phyloP scores from a whole-genome alignment of 2,329 filamentous ascomycete species.

The Ophiocordyceps camponoti-leonardi region DNA sequence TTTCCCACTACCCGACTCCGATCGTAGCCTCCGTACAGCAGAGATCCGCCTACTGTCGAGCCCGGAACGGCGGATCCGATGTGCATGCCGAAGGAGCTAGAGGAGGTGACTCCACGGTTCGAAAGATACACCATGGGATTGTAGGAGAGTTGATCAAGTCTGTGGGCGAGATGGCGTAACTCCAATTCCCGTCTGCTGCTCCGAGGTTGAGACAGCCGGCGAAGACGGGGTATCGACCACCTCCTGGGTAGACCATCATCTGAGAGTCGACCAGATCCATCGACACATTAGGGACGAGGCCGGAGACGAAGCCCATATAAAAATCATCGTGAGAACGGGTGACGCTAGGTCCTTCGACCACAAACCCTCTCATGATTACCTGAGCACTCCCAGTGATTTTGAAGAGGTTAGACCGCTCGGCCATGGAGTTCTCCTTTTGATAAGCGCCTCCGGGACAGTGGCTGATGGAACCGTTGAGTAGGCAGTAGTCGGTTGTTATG shows the following conservation, averaged over 20 bases:
- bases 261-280: slow-evolving; percentile 7
- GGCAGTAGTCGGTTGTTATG: neutral
- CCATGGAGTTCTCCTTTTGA: no score
- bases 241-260: slow-evolving; percentile 12
- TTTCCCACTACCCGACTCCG: slow-evolving; percentile 19
- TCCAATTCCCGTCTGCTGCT: slow-evolving; percentile 10
- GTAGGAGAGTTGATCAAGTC: neutral
- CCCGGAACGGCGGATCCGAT: slow-evolving; percentile 15
- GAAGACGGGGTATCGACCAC: slow-evolving; percentile 12
- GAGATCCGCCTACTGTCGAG: slow-evolving; percentile 13
- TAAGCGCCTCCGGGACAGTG: neutral
- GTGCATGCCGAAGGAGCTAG: slow-evolving; percentile 24
- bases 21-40: slow-evolving; percentile 23
- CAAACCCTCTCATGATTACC: neutral
- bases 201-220: slow-evolving; percentile 15
- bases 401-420: no score
- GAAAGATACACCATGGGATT: slow-evolving; percentile 9
- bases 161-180: slow-evolving; percentile 10
- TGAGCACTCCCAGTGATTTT: neutral
- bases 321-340: neutral
- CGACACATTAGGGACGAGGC: neutral
- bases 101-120: slow-evolving; percentile 10
- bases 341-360: neutral
- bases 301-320: neutral
- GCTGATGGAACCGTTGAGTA: neutral